Base-by-base conservation (phyloP, 192 early-diverging fungal genomes). In the Backusella sp. region DNA sequence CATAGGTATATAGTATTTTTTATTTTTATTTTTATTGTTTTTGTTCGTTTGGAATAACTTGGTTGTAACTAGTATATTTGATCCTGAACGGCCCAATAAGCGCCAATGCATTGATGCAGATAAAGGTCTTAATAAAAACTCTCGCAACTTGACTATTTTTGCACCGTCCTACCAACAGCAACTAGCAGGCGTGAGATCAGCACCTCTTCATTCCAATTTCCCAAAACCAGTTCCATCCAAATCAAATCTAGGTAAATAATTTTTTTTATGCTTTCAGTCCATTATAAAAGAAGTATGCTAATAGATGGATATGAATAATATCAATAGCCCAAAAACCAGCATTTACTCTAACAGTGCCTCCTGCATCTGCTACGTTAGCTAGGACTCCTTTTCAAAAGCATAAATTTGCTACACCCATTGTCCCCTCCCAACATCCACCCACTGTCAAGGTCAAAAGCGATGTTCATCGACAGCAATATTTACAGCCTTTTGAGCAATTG, bases 401-500 rank as follows among this genome's bases (percentile, higher is more conserved):
- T 62, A 62, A 4, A 62, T 62, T 62, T 62, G 56, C 56, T 62
- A 62, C 56, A 26, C 56, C 56, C 26, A 62, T 62, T 28, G 56
- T 62, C 9, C 56, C 56, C 12, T 62, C 56, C 26, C 56, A 62
- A 28, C 56, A 62, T 28, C 56, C 12, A 62, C 56, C 56, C 26
- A 28, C 26, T 0, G 56, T 26, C 7, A 62, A 62, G n/a, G 56
- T 26, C 3, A 59, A 59, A 26, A 59, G n/a, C 9, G 56, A 59
- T 59, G 21, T 82, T 28, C 84, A 80, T 15, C 86, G 86, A 79
- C 84, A 87, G 36, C 77, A 79, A 23, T 89, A 85, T 66, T 76
- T 89, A 15, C 85, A 86, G 19, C 83, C 86, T 4, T 87, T 89
- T 72, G 86, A 87, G 65, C 77, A 70, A 36, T 77, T 89, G 3